phyloP scores from a whole-genome alignment of 2,329 filamentous ascomycete species.

The Sclerotinia nivalis region DNA sequence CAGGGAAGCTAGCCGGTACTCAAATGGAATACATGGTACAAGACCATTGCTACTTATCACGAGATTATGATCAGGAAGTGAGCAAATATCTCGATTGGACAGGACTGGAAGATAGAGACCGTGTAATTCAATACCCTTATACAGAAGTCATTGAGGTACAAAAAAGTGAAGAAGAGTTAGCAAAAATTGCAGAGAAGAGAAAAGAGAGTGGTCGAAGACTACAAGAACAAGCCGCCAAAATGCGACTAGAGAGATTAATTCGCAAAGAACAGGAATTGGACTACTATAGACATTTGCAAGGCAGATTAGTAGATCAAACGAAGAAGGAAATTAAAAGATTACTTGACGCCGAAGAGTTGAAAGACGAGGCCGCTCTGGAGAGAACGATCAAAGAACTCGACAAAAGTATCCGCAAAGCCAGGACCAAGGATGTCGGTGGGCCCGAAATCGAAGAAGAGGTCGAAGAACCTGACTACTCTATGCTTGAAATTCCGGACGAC shows the following conservation, averaged over 20 bases:
- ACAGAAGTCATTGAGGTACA: slow-evolving; percentile 87
- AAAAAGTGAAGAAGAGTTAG: slow-evolving; percentile 93
- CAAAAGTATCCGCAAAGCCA: slow-evolving; percentile 81
- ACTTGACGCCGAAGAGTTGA: slow-evolving; percentile 86
- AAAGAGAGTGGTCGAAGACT: slow-evolving; percentile 89
- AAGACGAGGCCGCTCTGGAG: slow-evolving; percentile 85
- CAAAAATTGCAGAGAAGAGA: slow-evolving; percentile 85
- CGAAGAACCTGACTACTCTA: slow-evolving; percentile 80
- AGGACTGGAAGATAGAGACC: slow-evolving; percentile 84
- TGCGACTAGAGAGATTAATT: slow-evolving; percentile 92
- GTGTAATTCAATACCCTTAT: slow-evolving; percentile 88
- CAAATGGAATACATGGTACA: slow-evolving; percentile 86
- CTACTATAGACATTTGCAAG: slow-evolving; percentile 84
- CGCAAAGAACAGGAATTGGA: slow-evolving; percentile 94
- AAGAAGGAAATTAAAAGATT: slow-evolving; percentile 90
- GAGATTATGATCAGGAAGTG: slow-evolving; percentile 79
- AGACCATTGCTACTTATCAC: slow-evolving; percentile 87
- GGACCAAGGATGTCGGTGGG: slow-evolving; percentile 89
- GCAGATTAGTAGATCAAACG: slow-evolving; percentile 68
- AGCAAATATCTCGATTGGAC: slow-evolving; percentile 82
- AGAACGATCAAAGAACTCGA: slow-evolving; percentile 86
- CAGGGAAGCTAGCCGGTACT: slow-evolving; percentile 78
- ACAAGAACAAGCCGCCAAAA: slow-evolving; percentile 95
- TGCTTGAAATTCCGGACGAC: slow-evolving; percentile 87
- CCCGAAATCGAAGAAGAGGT: slow-evolving; percentile 75